Evolutionary conservation across 139 green algal species (phyloP).

Genomic region (Monoraphidium neglectum): DNA sequence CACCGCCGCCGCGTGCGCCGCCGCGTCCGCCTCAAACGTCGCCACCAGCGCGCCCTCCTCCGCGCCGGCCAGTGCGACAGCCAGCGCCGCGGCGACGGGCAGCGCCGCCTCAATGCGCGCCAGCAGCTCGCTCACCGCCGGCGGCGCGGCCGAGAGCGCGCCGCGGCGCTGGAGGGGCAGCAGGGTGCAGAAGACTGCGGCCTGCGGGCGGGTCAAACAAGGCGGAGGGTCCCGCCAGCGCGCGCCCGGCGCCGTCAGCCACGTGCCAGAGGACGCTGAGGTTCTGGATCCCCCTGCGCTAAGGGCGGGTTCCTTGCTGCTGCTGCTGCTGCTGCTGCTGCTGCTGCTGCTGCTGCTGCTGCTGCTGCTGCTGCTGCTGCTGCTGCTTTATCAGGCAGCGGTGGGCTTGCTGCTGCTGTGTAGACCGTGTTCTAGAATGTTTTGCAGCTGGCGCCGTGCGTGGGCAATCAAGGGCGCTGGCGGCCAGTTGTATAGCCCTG

Average conservation of each 20-base stretch:
- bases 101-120: slow-evolving; percentile 1
- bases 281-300: neutral
- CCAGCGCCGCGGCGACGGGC: neutral
- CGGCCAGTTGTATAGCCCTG: neutral
- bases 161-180: slow-evolving; percentile 29
- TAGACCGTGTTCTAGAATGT: too few relatives aligned
- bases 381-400: neutral
- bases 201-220: neutral
- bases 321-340: neutral
- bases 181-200: slow-evolving; percentile 35
- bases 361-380: neutral
- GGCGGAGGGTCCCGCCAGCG: too few relatives aligned
- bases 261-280: neutral
- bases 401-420: too few relatives aligned
- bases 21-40: slow-evolving; percentile 42
- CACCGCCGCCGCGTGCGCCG: slow-evolving; percentile 21
- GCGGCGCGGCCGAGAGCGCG: neutral
- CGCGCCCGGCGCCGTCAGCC: neutral
- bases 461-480: neutral
- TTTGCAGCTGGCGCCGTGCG: neutral
- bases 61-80: neutral
- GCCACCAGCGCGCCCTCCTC: slow-evolving; percentile 6
- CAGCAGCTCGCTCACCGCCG: neutral
- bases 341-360: neutral
- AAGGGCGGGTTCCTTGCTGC: neutral